phyloP scores from a whole-genome alignment of 2,329 filamentous ascomycete genomes.

The Mariannaea sp. region DNA sequence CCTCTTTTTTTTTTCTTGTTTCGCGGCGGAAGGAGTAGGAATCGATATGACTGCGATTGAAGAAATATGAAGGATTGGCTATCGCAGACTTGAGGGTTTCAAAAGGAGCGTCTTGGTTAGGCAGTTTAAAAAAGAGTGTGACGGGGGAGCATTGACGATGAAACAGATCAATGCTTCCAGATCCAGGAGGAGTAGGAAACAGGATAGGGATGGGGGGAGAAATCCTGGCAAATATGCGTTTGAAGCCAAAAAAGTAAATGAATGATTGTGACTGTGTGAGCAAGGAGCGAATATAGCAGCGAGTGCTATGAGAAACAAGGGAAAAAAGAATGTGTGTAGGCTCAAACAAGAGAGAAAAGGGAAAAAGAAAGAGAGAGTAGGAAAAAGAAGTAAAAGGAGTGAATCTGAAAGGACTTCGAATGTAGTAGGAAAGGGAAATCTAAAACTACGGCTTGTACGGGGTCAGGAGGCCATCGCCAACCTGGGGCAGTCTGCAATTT shows the following conservation, averaged over 20 bases:
- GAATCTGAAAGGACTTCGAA: conserved; percentile 1
- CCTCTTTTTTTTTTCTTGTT: too few species aligned
- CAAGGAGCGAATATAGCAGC: too few species aligned
- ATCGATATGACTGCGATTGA: neutral
- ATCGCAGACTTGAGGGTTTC: neutral
- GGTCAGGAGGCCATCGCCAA: conserved; percentile 35
- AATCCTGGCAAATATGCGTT: too few species aligned
- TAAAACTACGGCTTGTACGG: neutral
- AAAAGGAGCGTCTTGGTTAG: conserved; percentile 9
- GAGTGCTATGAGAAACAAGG: too few species aligned
- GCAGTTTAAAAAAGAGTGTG: conserved; percentile 20
- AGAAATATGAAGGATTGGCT: neutral
- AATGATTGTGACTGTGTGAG: too few species aligned
- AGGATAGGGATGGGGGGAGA: conserved; percentile 3
- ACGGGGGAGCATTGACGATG: neutral
- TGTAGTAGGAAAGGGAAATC: too few species aligned
- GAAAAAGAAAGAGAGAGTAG: conserved; percentile 4
- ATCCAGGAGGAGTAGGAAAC: neutral
- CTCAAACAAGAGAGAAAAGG: neutral
- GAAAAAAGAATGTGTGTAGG: too few species aligned
- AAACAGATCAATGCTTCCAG: neutral
- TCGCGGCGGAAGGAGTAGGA: neutral
- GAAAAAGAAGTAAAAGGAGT: conserved; percentile 18
- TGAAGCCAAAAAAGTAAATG: too few species aligned
- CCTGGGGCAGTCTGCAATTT: conserved; percentile 23